phyloP scores from a whole-genome alignment of 441 rosid genomes.

The Syzygium malaccense region DNA sequence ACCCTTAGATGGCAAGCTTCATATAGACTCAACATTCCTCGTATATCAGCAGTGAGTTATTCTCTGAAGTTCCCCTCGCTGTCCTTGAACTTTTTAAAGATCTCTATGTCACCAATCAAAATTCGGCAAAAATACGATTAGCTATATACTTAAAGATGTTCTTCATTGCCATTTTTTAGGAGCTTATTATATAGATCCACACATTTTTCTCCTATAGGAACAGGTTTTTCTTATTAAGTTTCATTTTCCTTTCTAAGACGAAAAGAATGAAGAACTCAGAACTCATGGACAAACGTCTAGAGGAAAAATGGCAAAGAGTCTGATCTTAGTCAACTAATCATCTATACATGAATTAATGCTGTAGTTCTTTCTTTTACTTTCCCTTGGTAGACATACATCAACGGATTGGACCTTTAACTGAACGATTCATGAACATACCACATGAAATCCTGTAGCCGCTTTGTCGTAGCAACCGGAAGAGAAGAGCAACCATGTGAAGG shows the following conservation, averaged over 20 bases:
- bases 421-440: not conserved
- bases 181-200: not conserved
- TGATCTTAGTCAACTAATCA: not conserved
- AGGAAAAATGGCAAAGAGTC: not conserved
- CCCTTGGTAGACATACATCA: not conserved
- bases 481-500: not conserved
- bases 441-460: not conserved
- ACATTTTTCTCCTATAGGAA: not conserved
- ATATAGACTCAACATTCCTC: slow-evolving; percentile 4
- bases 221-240: not conserved
- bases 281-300: not conserved
- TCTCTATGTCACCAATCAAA: not conserved
- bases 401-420: not conserved
- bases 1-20: slow-evolving; percentile 10
- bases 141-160: not conserved
- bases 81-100: slow-evolving; percentile 5
- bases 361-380: not conserved
- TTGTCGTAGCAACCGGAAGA: not conserved
- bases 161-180: not conserved
- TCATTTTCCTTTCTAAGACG: not conserved
- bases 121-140: not conserved
- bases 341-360: not conserved
- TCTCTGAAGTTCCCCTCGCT: not conserved
- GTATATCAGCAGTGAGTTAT: not conserved
- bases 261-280: too few species aligned